A percentile compares a stretch with the other conserved stretches of the same genome.
These are phyloP conservation scores for Nemania sp. DNA, from an alignment of 2,329 filamentous ascomycete genomes.

Conservation along the genomic window DNA sequence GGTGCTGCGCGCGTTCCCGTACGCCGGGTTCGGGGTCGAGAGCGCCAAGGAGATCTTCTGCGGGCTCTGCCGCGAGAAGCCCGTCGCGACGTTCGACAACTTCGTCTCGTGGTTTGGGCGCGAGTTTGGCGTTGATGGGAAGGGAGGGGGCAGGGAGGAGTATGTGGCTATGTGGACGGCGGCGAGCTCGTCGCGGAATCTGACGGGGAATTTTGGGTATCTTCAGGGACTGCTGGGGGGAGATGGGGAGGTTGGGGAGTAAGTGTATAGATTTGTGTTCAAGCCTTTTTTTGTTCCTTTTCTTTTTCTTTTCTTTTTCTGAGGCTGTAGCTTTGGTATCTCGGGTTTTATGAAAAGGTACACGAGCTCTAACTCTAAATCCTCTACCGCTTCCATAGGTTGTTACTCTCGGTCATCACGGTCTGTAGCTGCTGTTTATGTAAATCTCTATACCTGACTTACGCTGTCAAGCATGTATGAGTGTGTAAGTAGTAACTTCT, in stretches of 20 bases:
- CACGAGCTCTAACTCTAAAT: too few relatives aligned
- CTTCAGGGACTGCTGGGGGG: constrained; percentile 32
- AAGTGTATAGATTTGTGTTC: too few relatives aligned
- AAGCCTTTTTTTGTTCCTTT: too few relatives aligned
- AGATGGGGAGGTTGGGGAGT: not conserved
- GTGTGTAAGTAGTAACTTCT: too few relatives aligned
- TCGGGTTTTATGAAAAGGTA: too few relatives aligned
- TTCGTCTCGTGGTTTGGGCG: constrained; percentile 38
- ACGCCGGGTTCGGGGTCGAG: constrained; percentile 30
- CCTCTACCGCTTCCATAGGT: too few relatives aligned
- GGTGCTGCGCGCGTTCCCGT: constrained; percentile 39
- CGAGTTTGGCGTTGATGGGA: constrained; percentile 39
- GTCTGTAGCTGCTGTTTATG: too few relatives aligned
- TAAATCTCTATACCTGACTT: too few relatives aligned
- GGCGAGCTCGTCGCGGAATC: not conserved
- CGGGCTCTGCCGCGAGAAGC: constrained; percentile 41
- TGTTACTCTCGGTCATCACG: too few relatives aligned
- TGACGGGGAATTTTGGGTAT: constrained; percentile 30
- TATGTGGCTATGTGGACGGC: constrained; percentile 26
- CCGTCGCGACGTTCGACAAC: constrained; percentile 42
- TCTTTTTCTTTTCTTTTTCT: too few relatives aligned
- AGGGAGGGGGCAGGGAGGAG: constrained; percentile 37
- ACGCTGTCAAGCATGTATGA: too few relatives aligned
- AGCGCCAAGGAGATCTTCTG: constrained; percentile 36
- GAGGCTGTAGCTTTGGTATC: too few relatives aligned